Percentiles rank a stretch among this genome's conserved stretches.
These are phyloP conservation scores for Phytophthora boehmeriae DNA, from an alignment of 352 stramenopile species.

Conservation along the genomic window DNA sequence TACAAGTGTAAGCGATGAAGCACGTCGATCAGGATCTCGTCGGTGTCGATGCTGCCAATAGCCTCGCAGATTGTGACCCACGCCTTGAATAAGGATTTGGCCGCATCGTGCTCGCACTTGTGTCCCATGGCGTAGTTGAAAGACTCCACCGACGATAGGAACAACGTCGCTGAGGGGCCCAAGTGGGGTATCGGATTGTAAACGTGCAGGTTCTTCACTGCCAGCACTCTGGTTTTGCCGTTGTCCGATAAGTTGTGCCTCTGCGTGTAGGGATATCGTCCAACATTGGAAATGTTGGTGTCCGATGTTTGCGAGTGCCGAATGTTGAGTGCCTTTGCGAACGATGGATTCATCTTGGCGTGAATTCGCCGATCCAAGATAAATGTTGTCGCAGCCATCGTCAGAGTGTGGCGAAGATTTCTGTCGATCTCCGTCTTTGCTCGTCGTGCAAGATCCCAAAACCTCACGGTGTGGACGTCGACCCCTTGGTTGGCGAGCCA, in stretches of 20 bases:
- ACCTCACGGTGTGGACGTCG: conserved; percentile 21
- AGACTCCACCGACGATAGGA: conserved; percentile 17
- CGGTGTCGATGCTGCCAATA: conserved; percentile 4
- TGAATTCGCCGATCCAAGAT: conserved; percentile 25
- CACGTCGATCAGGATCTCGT: conserved; percentile 29
- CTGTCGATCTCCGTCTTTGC: conserved; percentile 27
- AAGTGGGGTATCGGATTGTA: conserved; percentile 36
- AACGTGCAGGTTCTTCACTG: conserved; percentile 28
- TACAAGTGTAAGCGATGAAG: neutral
- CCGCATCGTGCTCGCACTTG: conserved; percentile 34
- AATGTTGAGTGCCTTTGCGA: conserved; percentile 14
- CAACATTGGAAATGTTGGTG: conserved; percentile 21
- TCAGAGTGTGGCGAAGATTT: conserved; percentile 12
- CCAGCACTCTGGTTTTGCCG: neutral
- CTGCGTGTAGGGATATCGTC: conserved; percentile 16
- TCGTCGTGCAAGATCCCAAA: conserved; percentile 47
- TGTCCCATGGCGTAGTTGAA: conserved; percentile 30
- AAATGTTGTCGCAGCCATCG: conserved; percentile 12
- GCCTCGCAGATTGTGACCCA: conserved; percentile 18
- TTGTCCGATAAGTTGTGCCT: conserved; percentile 11
- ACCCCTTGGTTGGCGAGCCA: conserved; percentile 19
- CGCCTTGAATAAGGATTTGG: conserved; percentile 8
- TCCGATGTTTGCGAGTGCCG: conserved; percentile 16
- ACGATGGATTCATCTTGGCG: conserved; percentile 16
- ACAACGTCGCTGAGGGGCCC: conserved; percentile 27